Conservation (phyloP, 2,329 filamentous ascomycete genomes). For the Metarhizium robertsii region DNA sequence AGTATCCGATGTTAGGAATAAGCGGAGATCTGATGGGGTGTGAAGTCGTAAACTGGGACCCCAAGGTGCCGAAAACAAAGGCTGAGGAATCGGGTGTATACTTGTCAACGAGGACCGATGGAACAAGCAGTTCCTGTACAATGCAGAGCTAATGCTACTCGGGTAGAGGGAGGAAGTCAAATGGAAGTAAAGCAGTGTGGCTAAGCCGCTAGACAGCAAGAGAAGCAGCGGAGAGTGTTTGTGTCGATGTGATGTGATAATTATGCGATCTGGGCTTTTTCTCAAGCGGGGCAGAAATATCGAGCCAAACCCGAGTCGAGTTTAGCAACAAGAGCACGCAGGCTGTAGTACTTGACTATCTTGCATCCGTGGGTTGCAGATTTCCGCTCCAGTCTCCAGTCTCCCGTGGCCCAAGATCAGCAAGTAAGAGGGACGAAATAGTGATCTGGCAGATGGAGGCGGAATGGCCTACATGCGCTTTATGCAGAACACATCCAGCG, state of each 20-base stretch:
- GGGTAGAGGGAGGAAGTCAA: neutral
- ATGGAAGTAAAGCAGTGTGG: neutral
- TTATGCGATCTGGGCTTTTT: neutral
- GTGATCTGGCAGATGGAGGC: neutral
- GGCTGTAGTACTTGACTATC: too few species aligned
- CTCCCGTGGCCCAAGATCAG: neutral
- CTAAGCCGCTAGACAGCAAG: neutral
- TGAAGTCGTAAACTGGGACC: neutral
- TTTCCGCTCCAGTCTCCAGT: neutral
- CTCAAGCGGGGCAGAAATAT: neutral
- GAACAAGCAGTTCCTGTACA: neutral
- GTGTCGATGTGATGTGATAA: neutral
- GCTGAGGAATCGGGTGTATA: neutral
- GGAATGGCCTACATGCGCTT: neutral
- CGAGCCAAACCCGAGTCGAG: neutral
- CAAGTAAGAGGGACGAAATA: neutral
- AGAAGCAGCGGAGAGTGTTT: neutral
- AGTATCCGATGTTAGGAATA: neutral
- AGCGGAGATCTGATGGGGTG: constrained; percentile 1
- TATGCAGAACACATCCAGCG: neutral
- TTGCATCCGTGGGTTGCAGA: neutral
- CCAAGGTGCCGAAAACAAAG: neutral
- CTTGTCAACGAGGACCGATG: neutral
- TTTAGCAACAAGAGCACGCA: too few species aligned
- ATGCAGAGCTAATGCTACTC: neutral